Base-by-base conservation (phyloP, 2,329 filamentous ascomycete genomes). In the Colletotrichum nymphaeae region DNA sequence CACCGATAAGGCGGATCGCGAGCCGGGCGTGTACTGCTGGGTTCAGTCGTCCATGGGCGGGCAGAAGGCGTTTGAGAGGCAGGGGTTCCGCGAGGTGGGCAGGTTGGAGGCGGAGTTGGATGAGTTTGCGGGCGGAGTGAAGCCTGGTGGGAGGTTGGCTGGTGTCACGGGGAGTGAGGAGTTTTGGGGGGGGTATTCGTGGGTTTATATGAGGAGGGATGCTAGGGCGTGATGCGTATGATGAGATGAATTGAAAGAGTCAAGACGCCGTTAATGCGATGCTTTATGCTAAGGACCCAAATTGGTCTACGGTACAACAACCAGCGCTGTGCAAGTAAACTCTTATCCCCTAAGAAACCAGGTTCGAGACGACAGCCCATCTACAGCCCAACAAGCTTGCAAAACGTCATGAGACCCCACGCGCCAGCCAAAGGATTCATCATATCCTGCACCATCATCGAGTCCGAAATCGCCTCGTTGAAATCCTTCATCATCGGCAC, bases 141-240 rank as follows among this genome's bases (percentile, higher is more conserved):
- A 6, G 22, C 71, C 71, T 9, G 67, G 67, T 5, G 37, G 60
- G 19, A n/a, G 1, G 26, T 52, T 37, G 7, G 60, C 49, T 5
- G n/a, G 35, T 7, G 24, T 66, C 56, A 73, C 5, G 76, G 77
- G 9, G 52, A 70, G 56, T 75, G 67, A 6, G 71, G 75, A 55
- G 74, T 79, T 69, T 63, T 77, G 28, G 75, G 78, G 35, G 55
- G 75, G 6, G 73, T 77, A 73, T 22, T 70, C 72, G 8, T 72
- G 75, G n/a, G 76, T 80, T 64, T 81, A 82, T 49, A 83, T 83
- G 81, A 76, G 59, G 58, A 77, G 80, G 60, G 76, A 79, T 58
- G 63, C 74, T 1, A 73, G 19, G 9, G 22, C 37, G 11, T 46
- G 19, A 66, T n/a, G 7, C 5, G 16, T 2, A 49, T 6, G 16